These are phyloP conservation scores for Ogataea hybrid DNA, from an alignment of 1,139 yeast species.

Conservation along the genomic window DNA sequence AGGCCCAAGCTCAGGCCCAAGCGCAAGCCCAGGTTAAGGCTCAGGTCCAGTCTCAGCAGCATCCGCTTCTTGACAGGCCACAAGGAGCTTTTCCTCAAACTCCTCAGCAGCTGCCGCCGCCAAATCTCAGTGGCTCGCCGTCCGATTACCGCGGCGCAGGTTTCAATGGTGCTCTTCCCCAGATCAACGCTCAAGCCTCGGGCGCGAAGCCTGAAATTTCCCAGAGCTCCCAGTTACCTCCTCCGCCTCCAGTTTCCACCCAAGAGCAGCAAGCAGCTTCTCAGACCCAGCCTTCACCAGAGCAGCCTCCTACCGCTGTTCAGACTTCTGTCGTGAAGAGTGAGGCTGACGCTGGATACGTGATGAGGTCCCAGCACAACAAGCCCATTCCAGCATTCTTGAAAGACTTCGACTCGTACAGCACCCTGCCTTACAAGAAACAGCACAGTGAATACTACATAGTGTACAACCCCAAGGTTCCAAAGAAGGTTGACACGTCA, in stretches of 20 bases:
- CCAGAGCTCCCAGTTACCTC: slow-evolving; percentile 21
- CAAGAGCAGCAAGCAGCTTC: slow-evolving; percentile 23
- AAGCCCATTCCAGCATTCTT: slow-evolving; percentile 81
- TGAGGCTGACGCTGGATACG: slow-evolving; percentile 34
- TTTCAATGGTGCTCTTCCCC: slow-evolving; percentile 23
- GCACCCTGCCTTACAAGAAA: slow-evolving; percentile 78
- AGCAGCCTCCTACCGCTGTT: slow-evolving; percentile 11
- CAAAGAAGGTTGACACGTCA: slow-evolving; percentile 75
- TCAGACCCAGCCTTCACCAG: slow-evolving; percentile 15
- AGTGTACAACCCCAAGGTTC: slow-evolving; percentile 85
- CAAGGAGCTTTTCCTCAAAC: slow-evolving; percentile 27
- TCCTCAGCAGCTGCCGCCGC: slow-evolving; percentile 33
- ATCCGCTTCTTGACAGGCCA: slow-evolving; percentile 17
- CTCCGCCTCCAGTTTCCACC: slow-evolving; percentile 24
- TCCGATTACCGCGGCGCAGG: slow-evolving; percentile 26
- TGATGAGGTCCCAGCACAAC: slow-evolving; percentile 52
- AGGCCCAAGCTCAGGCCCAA: slow-evolving; percentile 29
- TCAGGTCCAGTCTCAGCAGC: slow-evolving; percentile 22
- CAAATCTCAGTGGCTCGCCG: slow-evolving; percentile 31
- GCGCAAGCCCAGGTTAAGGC: slow-evolving; percentile 27
- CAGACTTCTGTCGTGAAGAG: slow-evolving; percentile 19
- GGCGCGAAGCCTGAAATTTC: slow-evolving; percentile 19
- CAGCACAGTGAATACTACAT: slow-evolving; percentile 87
- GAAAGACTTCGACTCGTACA: slow-evolving; percentile 75
- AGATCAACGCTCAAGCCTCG: slow-evolving; percentile 17